Evolutionary conservation across 2,329 filamentous ascomycete genomes (phyloP).

Genomic region (Cladophialophora psammophila): DNA sequence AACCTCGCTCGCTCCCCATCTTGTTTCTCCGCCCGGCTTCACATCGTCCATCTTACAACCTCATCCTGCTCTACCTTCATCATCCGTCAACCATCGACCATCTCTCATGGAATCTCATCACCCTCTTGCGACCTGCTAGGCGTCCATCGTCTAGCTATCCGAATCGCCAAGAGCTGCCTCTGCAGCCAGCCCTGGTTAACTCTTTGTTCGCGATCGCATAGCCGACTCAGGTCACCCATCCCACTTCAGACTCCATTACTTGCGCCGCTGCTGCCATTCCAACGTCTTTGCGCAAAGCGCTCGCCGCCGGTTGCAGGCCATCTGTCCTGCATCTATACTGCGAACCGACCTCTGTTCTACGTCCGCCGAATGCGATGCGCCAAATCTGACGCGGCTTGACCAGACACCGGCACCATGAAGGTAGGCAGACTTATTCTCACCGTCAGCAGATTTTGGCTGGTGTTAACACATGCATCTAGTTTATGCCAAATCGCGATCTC

Average conservation of each 20-base stretch:
- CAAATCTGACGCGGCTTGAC: slow-evolving; percentile 19
- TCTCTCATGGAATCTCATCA: slow-evolving; percentile 39
- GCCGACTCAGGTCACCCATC: slow-evolving; percentile 40
- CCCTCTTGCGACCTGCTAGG: slow-evolving; percentile 50
- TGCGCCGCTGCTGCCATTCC: slow-evolving; percentile 10
- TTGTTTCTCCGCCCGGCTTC: slow-evolving; percentile 20
- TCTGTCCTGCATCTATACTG: not conserved
- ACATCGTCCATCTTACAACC: slow-evolving; percentile 25
- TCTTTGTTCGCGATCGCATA: slow-evolving; percentile 54
- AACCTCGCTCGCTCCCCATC: not conserved
- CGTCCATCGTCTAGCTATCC: slow-evolving; percentile 54
- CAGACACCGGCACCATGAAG: slow-evolving; percentile 40
- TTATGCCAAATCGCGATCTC: slow-evolving; percentile 87
- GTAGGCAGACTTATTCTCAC: slow-evolving; percentile 30
- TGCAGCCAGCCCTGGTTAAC: slow-evolving; percentile 55
- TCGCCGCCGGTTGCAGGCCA: not conserved
- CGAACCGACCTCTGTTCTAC: not conserved
- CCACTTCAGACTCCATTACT: slow-evolving; percentile 12
- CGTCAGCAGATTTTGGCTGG: not conserved
- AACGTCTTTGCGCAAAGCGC: not conserved
- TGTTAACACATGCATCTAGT: slow-evolving; percentile 64
- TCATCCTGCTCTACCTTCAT: slow-evolving; percentile 21
- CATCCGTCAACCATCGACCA: slow-evolving; percentile 34
- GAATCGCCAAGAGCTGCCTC: slow-evolving; percentile 51
- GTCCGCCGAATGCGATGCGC: slow-evolving; percentile 11